phyloP scores from a whole-genome alignment of 2,329 filamentous ascomycete species.

The Hymenoscyphus linearis region DNA sequence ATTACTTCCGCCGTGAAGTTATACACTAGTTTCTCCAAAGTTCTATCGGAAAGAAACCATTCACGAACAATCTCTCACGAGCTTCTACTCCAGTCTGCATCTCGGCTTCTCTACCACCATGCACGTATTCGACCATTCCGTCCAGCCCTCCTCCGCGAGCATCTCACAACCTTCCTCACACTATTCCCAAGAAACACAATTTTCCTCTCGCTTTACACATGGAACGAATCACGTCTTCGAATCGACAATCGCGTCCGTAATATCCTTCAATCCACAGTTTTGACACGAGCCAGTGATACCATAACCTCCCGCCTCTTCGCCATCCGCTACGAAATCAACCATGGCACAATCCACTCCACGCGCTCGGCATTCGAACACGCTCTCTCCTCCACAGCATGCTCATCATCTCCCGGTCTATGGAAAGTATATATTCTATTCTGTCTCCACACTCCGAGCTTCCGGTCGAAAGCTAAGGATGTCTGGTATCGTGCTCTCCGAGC shows the following conservation, averaged over 20 bases:
- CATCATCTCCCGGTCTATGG: constrained; percentile 43
- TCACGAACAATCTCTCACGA: constrained; percentile 45
- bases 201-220: constrained; percentile 67
- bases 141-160: constrained; percentile 57
- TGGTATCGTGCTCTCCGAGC: constrained; percentile 50
- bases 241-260: constrained; percentile 73
- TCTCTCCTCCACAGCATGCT: constrained; percentile 33
- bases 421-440: constrained; percentile 48
- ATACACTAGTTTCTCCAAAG: constrained; percentile 39
- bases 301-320: constrained; percentile 49
- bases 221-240: constrained; percentile 65
- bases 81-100: constrained; percentile 61
- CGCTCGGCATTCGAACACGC: constrained; percentile 52
- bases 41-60: constrained; percentile 37
- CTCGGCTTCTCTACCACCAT: constrained; percentile 61
- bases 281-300: constrained; percentile 31
- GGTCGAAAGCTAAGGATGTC: constrained; percentile 40
- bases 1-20: constrained; percentile 45
- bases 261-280: constrained; percentile 44
- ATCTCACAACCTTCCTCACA: constrained; percentile 54
- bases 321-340: constrained; percentile 48
- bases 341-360: constrained; percentile 45
- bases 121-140: constrained; percentile 58
- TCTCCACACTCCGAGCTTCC: constrained; percentile 34
- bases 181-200: constrained; percentile 71